A percentile compares a stretch with the other conserved stretches of the same genome.
Evolutionary conservation across 2,329 filamentous ascomycete genomes (phyloP).

Genomic region (Colletotrichum incanum): DNA sequence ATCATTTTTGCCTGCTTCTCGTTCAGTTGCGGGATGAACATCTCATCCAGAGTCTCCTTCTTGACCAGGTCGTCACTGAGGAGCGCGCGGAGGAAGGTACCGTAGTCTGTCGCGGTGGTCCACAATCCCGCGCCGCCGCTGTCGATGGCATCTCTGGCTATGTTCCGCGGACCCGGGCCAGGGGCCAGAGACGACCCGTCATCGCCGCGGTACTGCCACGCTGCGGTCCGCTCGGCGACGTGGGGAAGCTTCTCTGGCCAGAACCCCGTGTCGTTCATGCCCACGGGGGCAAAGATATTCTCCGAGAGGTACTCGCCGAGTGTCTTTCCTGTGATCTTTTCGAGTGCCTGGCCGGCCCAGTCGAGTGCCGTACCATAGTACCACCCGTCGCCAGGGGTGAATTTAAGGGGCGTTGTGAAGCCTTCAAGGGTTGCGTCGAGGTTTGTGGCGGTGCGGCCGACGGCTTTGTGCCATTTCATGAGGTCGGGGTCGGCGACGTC

Average conservation of each 20-base stretch:
- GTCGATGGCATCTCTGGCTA: constrained; percentile 52
- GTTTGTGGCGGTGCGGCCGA: constrained; percentile 52
- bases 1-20: constrained; percentile 48
- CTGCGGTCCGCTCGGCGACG: constrained; percentile 45
- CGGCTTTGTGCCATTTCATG: constrained; percentile 56
- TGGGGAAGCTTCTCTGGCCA: constrained; percentile 51
- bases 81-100: constrained; percentile 53
- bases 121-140: constrained; percentile 62
- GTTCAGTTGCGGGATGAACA: constrained; percentile 60
- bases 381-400: constrained; percentile 64
- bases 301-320: constrained; percentile 57
- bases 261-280: constrained; percentile 57
- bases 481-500: constrained; percentile 59
- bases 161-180: constrained; percentile 34
- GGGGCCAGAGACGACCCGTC: constrained; percentile 45
- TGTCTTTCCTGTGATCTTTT: constrained; percentile 54
- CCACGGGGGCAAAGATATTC: constrained; percentile 56
- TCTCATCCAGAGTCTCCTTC: constrained; percentile 50
- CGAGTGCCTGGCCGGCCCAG: constrained; percentile 63
- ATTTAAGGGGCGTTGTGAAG: constrained; percentile 60
- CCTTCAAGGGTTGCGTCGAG: constrained; percentile 54
- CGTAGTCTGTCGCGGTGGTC: constrained; percentile 59
- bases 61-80: constrained; percentile 52
- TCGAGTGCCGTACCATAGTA: constrained; percentile 63
- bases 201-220: constrained; percentile 45